Evolutionary conservation across 192 early-diverging fungal species (phyloP).

Genomic region (Coemansia sp.): DNA sequence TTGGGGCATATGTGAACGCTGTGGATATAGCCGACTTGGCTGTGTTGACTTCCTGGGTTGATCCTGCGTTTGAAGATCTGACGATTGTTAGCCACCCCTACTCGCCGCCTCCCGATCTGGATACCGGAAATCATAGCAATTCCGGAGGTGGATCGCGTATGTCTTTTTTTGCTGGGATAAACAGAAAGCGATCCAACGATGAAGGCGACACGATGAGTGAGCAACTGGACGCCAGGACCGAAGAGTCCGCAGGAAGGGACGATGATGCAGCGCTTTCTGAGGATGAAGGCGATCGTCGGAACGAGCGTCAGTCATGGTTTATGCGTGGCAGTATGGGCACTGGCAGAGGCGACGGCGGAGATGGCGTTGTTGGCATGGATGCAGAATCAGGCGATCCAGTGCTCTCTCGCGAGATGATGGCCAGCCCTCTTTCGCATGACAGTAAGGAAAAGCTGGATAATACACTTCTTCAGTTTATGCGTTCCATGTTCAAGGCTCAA

Average conservation of each 20-base stretch:
- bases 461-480: constrained; percentile 28
- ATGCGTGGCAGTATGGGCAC: constrained; percentile 20
- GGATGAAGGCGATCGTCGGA: constrained; percentile 4
- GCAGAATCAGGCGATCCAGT: constrained; percentile 33
- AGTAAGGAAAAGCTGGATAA: constrained; percentile 40
- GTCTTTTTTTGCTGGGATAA: constrained; percentile 49
- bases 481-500: constrained; percentile 8
- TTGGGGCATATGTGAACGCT: constrained; percentile 27
- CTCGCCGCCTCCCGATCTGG: constrained; percentile 48
- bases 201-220: constrained; percentile 30
- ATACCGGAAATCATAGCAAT: background rate
- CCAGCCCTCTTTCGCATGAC: constrained; percentile 37
- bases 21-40: constrained; percentile 51
- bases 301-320: constrained; percentile 14
- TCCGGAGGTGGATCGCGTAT: constrained; percentile 23
- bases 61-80: constrained; percentile 46
- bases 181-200: constrained; percentile 20
- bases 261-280: constrained; percentile 18
- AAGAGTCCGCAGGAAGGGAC: constrained; percentile 7
- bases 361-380: background rate
- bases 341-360: constrained; percentile 10
- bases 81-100: constrained; percentile 55
- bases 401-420: constrained; percentile 54
- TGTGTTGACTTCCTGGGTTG: constrained; percentile 44
- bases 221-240: constrained; percentile 5